Evolutionary conservation across 2,329 filamentous ascomycete species (phyloP).

Genomic region (Diaporthe citriasiana): DNA sequence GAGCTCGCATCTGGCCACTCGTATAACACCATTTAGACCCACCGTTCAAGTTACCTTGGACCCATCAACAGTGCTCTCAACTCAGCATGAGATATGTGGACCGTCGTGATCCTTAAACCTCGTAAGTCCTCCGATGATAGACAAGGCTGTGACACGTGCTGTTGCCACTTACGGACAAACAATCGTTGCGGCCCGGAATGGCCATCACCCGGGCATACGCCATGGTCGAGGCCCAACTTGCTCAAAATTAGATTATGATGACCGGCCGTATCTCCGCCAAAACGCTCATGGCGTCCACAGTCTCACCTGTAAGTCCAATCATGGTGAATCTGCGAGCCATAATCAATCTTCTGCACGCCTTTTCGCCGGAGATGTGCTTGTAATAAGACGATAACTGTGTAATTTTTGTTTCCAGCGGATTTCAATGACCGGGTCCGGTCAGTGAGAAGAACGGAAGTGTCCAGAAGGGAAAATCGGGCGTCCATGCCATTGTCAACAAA

Average conservation of each 20-base stretch:
- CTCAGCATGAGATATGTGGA: conserved; percentile 1
- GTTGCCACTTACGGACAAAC: background rate
- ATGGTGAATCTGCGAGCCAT: background rate
- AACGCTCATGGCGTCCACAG: background rate
- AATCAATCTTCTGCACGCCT: background rate
- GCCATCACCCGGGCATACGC: background rate
- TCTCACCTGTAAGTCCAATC: background rate
- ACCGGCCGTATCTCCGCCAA: background rate
- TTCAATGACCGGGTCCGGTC: conserved; percentile 18
- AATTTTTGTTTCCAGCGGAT: conserved; percentile 7
- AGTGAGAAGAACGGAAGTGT: background rate
- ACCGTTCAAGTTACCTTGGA: conserved; percentile 16
- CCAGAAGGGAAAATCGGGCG: conserved; percentile 16
- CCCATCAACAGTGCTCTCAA: background rate
- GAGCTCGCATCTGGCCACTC: conserved; percentile 5
- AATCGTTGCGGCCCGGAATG: background rate
- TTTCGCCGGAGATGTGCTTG: background rate
- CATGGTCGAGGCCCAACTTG: background rate
- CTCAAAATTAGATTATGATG: background rate
- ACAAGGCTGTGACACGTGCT: background rate
- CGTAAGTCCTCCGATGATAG: background rate
- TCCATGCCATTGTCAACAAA: conserved; percentile 34
- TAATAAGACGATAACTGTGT: background rate
- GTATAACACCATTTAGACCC: conserved; percentile 28
- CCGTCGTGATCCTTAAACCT: background rate